phyloP scores from a whole-genome alignment of 306 rosid species.

The Styphnolobium japonicum region DNA sequence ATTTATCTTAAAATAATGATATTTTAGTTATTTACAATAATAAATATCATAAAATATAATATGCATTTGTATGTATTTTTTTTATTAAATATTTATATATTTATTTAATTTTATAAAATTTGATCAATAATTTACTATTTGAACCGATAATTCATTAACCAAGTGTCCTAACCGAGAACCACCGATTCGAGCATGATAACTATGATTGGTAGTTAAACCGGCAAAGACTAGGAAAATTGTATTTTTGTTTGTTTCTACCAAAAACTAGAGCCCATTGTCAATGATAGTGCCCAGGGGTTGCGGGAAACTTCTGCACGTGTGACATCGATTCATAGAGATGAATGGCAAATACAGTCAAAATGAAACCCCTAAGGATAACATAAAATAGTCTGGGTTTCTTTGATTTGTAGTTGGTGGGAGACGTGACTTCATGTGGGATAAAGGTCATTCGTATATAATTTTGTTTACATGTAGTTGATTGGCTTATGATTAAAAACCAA shows the following conservation, averaged over 20 bases:
- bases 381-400: not conserved
- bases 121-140: too few relatives aligned
- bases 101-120: too few relatives aligned
- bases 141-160: too few relatives aligned
- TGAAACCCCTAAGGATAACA: not conserved
- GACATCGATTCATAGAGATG: not conserved
- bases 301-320: constrained; percentile 11
- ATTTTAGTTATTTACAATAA: too few relatives aligned
- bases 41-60: too few relatives aligned
- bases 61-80: too few relatives aligned
- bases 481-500: not conserved
- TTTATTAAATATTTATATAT: too few relatives aligned
- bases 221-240: not conserved
- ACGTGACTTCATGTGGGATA: not conserved
- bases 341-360: not conserved
- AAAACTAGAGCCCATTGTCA: not conserved
- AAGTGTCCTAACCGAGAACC: too few relatives aligned
- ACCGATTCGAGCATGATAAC: too few relatives aligned
- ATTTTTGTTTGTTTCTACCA: not conserved
- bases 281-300: not conserved
- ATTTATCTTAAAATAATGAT: too few relatives aligned
- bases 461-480: too few relatives aligned
- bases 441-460: not conserved
- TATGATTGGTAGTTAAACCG: not conserved
- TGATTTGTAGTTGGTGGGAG: not conserved